These are phyloP conservation scores for Penicillium riverlandense DNA, from an alignment of 495 filamentous ascomycete species.

Conservation along the genomic window DNA sequence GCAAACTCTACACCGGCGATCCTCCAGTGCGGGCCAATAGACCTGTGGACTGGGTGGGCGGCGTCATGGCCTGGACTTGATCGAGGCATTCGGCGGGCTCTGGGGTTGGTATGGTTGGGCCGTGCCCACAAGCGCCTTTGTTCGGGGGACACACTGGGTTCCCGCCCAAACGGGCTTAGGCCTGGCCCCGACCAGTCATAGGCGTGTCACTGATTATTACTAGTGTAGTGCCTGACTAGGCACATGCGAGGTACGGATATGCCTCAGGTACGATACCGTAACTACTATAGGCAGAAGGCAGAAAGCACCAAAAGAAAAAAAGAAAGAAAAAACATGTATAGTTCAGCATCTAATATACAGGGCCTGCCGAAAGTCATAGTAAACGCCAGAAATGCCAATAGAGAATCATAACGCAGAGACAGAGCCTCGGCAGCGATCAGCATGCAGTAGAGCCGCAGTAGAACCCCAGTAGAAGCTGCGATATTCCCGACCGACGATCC, in stretches of 20 bases:
- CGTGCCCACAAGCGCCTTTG: constrained; percentile 16
- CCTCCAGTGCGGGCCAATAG: constrained; percentile 20
- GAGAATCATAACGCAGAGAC: constrained; percentile 3
- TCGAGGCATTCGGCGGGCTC: constrained; percentile 6
- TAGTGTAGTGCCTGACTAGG: background rate
- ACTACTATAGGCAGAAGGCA: too few relatives aligned
- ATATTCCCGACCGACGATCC: too few relatives aligned
- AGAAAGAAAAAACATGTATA: too few relatives aligned
- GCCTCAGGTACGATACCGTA: too few relatives aligned
- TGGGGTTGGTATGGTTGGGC: constrained; percentile 18
- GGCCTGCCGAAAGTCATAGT: constrained; percentile 1
- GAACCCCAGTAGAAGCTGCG: too few relatives aligned
- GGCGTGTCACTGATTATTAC: constrained; percentile 1
- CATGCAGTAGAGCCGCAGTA: too few relatives aligned
- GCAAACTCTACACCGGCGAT: constrained; percentile 21
- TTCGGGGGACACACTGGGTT: background rate
- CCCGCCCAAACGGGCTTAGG: background rate
- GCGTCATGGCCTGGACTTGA: constrained; percentile 18
- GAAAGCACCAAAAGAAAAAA: too few relatives aligned
- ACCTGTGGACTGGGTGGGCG: constrained; percentile 14
- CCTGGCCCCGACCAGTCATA: constrained; percentile 7
- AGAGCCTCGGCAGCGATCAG: background rate
- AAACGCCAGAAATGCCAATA: constrained; percentile 32
- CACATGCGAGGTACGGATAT: background rate
- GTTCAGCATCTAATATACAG: too few relatives aligned